phyloP scores from a whole-genome alignment of 345 rosid genomes.

The rapeseed (Brassica napus) region DNA sequence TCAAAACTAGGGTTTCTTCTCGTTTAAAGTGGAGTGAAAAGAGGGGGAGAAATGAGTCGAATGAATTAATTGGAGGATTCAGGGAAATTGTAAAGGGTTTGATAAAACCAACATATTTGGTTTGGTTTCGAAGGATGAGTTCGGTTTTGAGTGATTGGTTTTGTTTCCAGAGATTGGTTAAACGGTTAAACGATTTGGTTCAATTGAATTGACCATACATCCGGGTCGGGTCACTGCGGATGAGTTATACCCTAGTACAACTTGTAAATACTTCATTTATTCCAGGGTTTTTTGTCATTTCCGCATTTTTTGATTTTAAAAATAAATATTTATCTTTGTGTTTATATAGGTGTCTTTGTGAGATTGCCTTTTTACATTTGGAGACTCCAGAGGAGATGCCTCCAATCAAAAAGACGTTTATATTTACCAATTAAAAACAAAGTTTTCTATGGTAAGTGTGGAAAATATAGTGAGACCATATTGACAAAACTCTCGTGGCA shows the following conservation, averaged over 20 bases:
- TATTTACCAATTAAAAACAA: too few relatives aligned
- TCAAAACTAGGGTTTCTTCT: too few relatives aligned
- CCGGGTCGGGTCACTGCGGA: background rate
- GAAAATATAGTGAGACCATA: too few relatives aligned
- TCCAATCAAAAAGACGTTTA: too few relatives aligned
- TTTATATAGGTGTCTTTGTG: background rate
- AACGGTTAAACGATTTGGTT: background rate
- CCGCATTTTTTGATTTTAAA: background rate
- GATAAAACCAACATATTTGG: background rate
- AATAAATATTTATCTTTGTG: background rate
- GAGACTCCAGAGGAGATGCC: background rate
- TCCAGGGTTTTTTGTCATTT: background rate
- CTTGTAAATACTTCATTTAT: background rate
- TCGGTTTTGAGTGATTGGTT: background rate
- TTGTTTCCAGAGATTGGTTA: background rate
- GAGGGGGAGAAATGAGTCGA: background rate
- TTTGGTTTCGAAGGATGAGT: background rate
- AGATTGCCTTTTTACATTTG: background rate
- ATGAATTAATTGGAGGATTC: background rate
- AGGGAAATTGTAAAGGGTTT: too few relatives aligned
- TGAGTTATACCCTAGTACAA: background rate
- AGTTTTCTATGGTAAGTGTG: too few relatives aligned
- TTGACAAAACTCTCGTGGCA: background rate
- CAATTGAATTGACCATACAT: background rate
- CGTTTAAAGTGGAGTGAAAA: too few relatives aligned